Conservation (phyloP, 371 early-diverging fungal species). For the Blakeslea trispora region DNA sequence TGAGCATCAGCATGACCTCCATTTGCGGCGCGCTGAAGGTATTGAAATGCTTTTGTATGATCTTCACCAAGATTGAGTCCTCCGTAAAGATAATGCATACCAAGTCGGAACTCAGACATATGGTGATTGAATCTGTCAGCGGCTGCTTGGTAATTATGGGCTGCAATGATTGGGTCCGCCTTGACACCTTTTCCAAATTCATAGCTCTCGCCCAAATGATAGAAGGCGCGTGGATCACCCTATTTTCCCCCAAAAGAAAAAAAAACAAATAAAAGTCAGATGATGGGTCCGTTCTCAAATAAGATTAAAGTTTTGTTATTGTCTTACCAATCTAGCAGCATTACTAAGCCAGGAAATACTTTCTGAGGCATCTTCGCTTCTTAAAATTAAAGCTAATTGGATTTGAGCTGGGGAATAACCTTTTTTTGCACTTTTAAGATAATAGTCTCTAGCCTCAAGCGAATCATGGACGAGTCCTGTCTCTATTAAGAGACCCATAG, state of each 20-base stretch:
- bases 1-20: slow-evolving; percentile 45
- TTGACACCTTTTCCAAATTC: slow-evolving; percentile 40
- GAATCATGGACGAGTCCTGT: slow-evolving; percentile 32
- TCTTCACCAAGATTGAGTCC: slow-evolving; percentile 35
- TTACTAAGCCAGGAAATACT: slow-evolving; percentile 42
- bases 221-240: slow-evolving; percentile 39
- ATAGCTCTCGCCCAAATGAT: slow-evolving; percentile 44
- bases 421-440: slow-evolving; percentile 41
- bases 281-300: slow-evolving; percentile 2
- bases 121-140: slow-evolving; percentile 22
- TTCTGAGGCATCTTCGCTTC: slow-evolving; percentile 30
- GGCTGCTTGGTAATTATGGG: slow-evolving; percentile 36
- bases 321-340: slow-evolving; percentile 39
- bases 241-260: no score
- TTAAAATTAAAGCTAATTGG: slow-evolving; percentile 33
- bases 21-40: slow-evolving; percentile 38
- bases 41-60: slow-evolving; percentile 28
- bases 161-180: slow-evolving; percentile 26
- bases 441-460: slow-evolving; percentile 30
- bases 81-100: slow-evolving; percentile 37
- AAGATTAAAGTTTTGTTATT: slow-evolving; percentile 1
- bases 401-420: slow-evolving; percentile 45
- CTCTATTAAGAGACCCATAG: slow-evolving; percentile 11
- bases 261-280: slow-evolving; percentile 12
- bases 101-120: slow-evolving; percentile 30